Evolutionary conservation across 2,329 filamentous ascomycete species (phyloP), one percentile per base, ranked within the genome.

Genomic region (Colletotrichum agaves): DNA sequence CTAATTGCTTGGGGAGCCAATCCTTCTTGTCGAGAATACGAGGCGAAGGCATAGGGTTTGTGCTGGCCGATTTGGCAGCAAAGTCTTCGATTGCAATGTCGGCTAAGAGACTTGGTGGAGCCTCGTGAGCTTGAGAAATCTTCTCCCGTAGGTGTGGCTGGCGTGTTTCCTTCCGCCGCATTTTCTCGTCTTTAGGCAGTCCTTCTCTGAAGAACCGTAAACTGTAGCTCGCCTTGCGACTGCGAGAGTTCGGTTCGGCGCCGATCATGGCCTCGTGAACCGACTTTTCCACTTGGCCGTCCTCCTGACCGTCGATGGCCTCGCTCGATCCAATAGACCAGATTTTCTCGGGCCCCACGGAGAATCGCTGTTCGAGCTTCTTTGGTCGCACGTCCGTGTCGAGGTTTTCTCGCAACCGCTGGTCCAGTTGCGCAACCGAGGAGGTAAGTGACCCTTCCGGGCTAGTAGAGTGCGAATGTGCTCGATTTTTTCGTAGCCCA

Each of bases 181-280:
- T 74, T 73, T 85, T 86, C 49, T 90, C 87, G 60, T 89, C 85
- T 3, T 77, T 75, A n/a, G 87, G 87, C 17, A 90, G 78, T 37
- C 87, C 88, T 75, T 91, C 88, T 69, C 88, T 89, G 80, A 91
- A 91, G 73, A 91, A 89, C 2, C 89, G 83, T 65, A 91, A 79
- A 71, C 87, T 90, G 75, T 91, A 88, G 72, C 88, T 91, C 43
- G 89, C 86, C 76, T 91, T 91, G 71, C 89, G 86, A 73, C 88
- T 92, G 60, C 89, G 86, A 50, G 86, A 85, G 72, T 87, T 89
- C 46, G 83, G 87, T 72, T 90, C 88, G n/a, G 85, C 80, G 2
- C 88, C 87, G 17, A 86, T 83, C 74, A 90, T 81, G 31, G 86
- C 86, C 70, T 90, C 87, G 5, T 86, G 82, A 57, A 90, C 86